Evolutionary conservation across 2,329 filamentous ascomycete genomes (phyloP), one percentile per base, ranked within the genome.

Genomic region (Metarhizium robertsii): DNA sequence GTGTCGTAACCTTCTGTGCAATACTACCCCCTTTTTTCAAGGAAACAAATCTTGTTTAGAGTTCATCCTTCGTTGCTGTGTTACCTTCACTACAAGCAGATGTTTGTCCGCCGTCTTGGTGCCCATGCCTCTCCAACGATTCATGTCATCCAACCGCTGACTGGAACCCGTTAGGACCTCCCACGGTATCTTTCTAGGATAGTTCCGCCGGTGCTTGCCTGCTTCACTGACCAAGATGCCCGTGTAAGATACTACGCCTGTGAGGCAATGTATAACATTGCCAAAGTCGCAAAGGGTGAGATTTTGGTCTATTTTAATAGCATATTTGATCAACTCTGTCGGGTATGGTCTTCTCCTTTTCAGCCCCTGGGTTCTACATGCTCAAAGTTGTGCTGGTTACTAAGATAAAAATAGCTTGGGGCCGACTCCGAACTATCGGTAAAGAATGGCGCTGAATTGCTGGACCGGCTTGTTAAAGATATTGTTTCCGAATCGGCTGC

Each of bases 211-310:
- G 94, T 99, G 5, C 80, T 99, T 49, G 94, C 94, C 53, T 99
- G 95, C 76, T 99, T 99, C 72, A 90, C 89, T 56, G 95, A 99
- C 64, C 94, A 97, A 75, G 94, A 99, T 86, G 92, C 94, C 32
- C 84, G 94, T 57, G 94, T 97, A 36, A 84, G 94, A 61, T 99
- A 99, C 71, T 99, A 99, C 73, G 94, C 94, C 29, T 99, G 94
- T 73, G 94, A 99, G 76, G 95, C 92, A 71, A 99, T 99, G 94
- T 99, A 99, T 75, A 99, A 99, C 72, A 99, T 99, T 67, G 92
- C 94, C 67, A 99, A 99, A 74, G 94, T 99, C 50, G 94, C 92
- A 58, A 99, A 99, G 73, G 94, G 95, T 42, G 94, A 99, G 72
- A 94, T 99, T 20, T 73, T 99, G 61, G 83, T 95, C 45, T 99